Evolutionary conservation across 2,329 filamentous ascomycete genomes (phyloP), one percentile per base, ranked within the genome.

Genomic region (Cladosporium cucumerinum): DNA sequence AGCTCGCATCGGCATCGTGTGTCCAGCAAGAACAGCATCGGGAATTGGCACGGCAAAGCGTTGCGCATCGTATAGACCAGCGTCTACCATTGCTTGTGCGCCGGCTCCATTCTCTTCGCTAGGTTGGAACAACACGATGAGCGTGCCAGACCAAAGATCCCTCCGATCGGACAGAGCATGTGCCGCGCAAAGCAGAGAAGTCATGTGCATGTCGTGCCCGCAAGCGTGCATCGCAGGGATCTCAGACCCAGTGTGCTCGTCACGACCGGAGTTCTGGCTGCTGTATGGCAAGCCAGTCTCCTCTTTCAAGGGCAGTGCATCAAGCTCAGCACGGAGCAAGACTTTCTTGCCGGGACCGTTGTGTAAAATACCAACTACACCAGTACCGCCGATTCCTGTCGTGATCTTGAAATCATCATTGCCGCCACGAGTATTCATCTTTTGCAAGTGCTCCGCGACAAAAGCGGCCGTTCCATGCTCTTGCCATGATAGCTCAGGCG

Each of bases 401-500:
- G n/a, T 57, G 28, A 57, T 57, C 30, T 36, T 57, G 52, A 57
- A 57, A 5, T n/a, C n/a, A 6, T 57, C n/a, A 57, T n/a, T 30
- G 4, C n/a, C 52, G n/a, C 32, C 30, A 10, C 21, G 28, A 11
- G 28, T 16, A 4, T 57, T 57, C 32, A 36, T 36, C 52, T 57
- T 34, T n/a, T 16, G 52, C n/a, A 57, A 36, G 81, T n/a, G 76
- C 4, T 72, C 72, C 11, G 28, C 10, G 7, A 57, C 6, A 18
- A 36, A 57, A 25, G 66, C 69, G 0, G 86, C 82, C 0, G 86
- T 87, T 36, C 80, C 72, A n/a, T 77, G 71, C 71, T 88, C 86
- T 71, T 84, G 84, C 1, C 80, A 78, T 0, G 86, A 87, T 26
- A 89, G 81, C 61, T 87, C 86, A 0, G 86, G 86, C 67, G 87